A percentile compares a stretch with the other conserved stretches of the same genome.
These are phyloP conservation scores for Grosmannia serpens DNA, from an alignment of 2,329 filamentous ascomycete genomes.

Conservation along the genomic window DNA sequence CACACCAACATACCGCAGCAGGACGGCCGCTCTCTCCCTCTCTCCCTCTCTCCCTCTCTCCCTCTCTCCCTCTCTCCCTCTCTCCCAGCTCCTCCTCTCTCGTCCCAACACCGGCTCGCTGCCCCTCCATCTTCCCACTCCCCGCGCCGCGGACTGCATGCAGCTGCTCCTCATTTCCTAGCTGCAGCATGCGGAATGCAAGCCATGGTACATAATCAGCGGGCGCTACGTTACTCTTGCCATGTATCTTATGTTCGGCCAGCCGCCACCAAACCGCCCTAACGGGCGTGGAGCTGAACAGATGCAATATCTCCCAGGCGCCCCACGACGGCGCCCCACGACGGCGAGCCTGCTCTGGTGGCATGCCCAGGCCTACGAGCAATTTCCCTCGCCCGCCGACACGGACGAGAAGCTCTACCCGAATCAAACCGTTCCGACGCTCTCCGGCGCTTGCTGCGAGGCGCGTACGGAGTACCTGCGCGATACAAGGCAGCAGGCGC, in stretches of 20 bases:
- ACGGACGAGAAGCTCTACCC: background rate
- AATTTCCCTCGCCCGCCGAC: too few species aligned
- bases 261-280: background rate
- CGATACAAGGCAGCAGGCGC: background rate
- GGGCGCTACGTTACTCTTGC: background rate
- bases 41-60: too few species aligned
- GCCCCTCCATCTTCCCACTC: background rate
- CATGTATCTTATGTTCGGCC: too few species aligned
- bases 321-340: too few species aligned
- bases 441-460: background rate
- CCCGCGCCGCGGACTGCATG: background rate
- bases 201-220: background rate
- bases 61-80: too few species aligned
- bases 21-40: too few species aligned
- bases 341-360: too few species aligned
- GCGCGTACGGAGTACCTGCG: background rate
- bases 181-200: background rate
- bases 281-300: background rate
- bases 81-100: too few species aligned
- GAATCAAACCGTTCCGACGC: background rate
- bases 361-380: background rate
- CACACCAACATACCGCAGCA: too few species aligned
- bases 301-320: background rate
- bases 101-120: too few species aligned
- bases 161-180: background rate